Evolutionary conservation across 2,329 filamentous ascomycete species (phyloP), one percentile per base, ranked within the genome.

Genomic region (Penicillium sp.): DNA sequence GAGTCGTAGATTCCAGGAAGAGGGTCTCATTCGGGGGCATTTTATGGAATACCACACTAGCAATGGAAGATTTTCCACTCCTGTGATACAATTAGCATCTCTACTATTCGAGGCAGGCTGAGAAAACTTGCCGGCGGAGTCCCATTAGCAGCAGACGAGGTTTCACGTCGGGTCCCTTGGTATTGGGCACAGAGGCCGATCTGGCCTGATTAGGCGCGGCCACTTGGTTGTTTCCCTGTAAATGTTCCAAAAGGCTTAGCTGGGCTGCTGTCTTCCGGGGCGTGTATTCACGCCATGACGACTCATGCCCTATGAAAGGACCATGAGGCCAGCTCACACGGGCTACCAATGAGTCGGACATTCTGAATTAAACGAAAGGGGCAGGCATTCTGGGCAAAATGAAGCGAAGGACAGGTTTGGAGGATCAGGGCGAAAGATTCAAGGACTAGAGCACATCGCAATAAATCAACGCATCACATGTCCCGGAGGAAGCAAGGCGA

Each of bases 11-110:
- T 70, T 97, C 93, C 14, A 99, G 80, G 64, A 95, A 99, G 13
- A 99, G 75, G 0, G 93, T 97, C 74, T 99, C 95, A 61, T 88
- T 95, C 2, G 93, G 91, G 3, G 92, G 89, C 66, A 97, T 84
- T 69, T 99, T 99, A 72, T 97, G 91, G 65, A 99, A 97, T n/a
- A 99, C 92, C 40, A 99, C 95, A 65, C 90, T 97, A 22, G 91
- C 93, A 67, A 99, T 97, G 5, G 93, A 99, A 0, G 93, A 97
- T 69, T 99, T 99, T 53, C 93, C 93, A 66, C 91, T 96, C 75
- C 93, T 99, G 59, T 22, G 57, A 13, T 12, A 40, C 2, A 29
- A 48, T 70, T 45, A 65, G 47, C 22, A 50, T 14, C 19, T 16
- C 12, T 12, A 8, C 28, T 5, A 19, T 33, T 10, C 12, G 44